Conservation (phyloP, 768 basidiomycete genomes). For the Ramaria sp. region DNA sequence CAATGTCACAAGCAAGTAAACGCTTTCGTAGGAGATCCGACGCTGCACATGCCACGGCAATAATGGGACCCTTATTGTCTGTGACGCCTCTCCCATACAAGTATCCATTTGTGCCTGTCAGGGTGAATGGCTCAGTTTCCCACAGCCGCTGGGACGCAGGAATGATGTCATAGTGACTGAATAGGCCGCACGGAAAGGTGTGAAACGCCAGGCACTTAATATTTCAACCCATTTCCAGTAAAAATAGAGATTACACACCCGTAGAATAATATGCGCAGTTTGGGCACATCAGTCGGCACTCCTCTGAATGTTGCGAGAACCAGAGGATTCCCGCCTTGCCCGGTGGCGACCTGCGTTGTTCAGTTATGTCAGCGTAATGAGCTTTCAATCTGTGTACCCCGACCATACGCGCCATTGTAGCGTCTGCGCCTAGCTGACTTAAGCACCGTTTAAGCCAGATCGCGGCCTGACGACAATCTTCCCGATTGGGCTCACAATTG, state of each 20-base stretch:
- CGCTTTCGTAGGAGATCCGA: constrained; percentile 66
- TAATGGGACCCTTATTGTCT: constrained; percentile 93
- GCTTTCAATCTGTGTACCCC: neutral
- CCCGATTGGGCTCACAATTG: constrained; percentile 49
- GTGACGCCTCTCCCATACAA: constrained; percentile 86
- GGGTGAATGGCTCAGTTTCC: constrained; percentile 73
- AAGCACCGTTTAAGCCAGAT: constrained; percentile 88
- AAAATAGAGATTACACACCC: constrained; percentile 42
- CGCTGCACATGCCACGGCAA: constrained; percentile 85
- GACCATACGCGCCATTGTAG: constrained; percentile 46
- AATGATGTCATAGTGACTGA: constrained; percentile 95
- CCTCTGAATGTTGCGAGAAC: constrained; percentile 85
- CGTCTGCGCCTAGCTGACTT: constrained; percentile 76
- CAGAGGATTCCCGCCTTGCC: constrained; percentile 72
- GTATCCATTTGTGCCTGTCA: constrained; percentile 80
- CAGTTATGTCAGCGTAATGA: neutral
- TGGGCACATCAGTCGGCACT: constrained; percentile 29
- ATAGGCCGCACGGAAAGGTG: neutral
- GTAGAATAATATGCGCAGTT: constrained; percentile 71
- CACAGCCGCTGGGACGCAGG: constrained; percentile 65
- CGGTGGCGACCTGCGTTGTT: constrained; percentile 53
- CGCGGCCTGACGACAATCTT: constrained; percentile 90
- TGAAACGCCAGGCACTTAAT: neutral
- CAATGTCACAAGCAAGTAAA: constrained; percentile 73
- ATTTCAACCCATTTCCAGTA: neutral